Base-by-base conservation (phyloP, 148 eudicot species). In the Rhododendron ferrugineum region DNA sequence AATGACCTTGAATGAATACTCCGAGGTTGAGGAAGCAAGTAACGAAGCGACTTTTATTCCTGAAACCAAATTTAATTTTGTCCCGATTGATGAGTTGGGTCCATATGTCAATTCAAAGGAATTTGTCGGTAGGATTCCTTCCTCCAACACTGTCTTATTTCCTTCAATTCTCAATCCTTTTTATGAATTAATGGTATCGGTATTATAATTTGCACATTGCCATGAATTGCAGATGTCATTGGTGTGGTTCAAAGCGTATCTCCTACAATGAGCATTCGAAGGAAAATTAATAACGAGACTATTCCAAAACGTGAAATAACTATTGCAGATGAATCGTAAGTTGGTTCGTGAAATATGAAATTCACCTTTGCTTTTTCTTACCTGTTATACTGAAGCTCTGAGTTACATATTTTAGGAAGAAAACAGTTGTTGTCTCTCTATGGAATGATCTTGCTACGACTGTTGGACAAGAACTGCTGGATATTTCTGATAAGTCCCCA, bases 321-420 rank as follows among this genome's bases (percentile, higher is more conserved):
- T 36, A 94, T 97, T 84, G 98, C 99, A 62, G 98, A 97, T 92
- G 98, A 93, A 87, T 90, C 98, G 98, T 97, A 87, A 88, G 94
- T 70, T 42, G 9, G 13, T 5, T 6, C 37, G 6, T 49, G 15
- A 18, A 22, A n/a, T 64, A 22, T 0, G 26, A 14, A 0, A 15
- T 76, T 49, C 85, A 13, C 11, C 9, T 68, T 18, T 81, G 44
- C 23, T 14, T 47, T 28, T 44, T 42, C 15, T 50, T 85, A 42
- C 34, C 49, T 58, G 82, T 36, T 26, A 22, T 62, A 78, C 72
- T 87, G n/a, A 86, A 28, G 6, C 46, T 54, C 6, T 44, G 70
- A 49, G 42, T 34, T 7, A 22, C 66, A 46, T 46, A 26, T 92
- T 84, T 4, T 94, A 97, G 99, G 92, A 97, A 95, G 89, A 97